Evolutionary conservation across 768 basidiomycete genomes (phyloP), one percentile per base, ranked within the genome.

Genomic region (Tremella yokohamensis): DNA sequence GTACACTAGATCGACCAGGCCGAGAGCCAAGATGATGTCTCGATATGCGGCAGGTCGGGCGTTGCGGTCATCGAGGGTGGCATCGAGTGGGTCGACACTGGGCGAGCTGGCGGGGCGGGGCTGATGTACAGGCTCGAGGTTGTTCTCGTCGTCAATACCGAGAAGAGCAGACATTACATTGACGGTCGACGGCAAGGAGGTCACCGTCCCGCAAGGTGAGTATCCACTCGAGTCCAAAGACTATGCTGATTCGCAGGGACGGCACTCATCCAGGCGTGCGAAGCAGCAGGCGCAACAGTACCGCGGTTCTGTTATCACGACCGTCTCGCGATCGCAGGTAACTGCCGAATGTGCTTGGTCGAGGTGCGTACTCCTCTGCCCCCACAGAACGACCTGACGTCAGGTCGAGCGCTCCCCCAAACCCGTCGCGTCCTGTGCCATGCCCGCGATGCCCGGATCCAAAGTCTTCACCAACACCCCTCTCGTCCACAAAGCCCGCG

Each of bases 341-440:
- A 98, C 76, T 97, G 94, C 80, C 88, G 93, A 67, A 99, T 99
- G 96, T 99, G 96, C 78, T 80, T 99, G 50, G 96, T 99, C 39
- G 96, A 99, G 79, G 94, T 74, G 38, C 50, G 71, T 60, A 11
- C 56, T 9, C 18, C 44, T 40, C 1, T 24, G 24, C 15, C 39
- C 44, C 19, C n/a, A 56, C 8, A 8, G 25, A 48, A 1, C 18
- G 34, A n/a, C 29, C 40, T 49, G 42, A 3, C n/a, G 16, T 47
- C 63, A 76, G 71, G 77, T 99, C 52, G 90, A 91, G 76, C 83
- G 90, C 60, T 90, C 91, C 57, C 91, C 90, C 47, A 94, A 94
- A 80, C 92, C 91, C 19, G 86, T 94, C 34, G 90, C 92, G 55
- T 93, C 93, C 52, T 93, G 92, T 76, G 94, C 96, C 4, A 94